Evolutionary conservation across 148 eudicot species (phyloP).

Genomic region (Nepenthes mirabilis): DNA sequence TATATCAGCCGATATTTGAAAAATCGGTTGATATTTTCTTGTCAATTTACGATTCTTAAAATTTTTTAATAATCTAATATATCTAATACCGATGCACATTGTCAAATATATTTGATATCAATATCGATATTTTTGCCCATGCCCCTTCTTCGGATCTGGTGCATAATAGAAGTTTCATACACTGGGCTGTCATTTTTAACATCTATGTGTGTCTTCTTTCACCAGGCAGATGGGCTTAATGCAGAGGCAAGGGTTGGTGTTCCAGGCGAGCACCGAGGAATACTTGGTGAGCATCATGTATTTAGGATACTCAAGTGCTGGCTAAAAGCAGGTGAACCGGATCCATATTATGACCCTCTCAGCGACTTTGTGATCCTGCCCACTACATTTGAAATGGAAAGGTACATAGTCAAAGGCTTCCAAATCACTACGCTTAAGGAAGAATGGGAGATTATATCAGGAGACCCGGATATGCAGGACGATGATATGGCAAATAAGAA

Average conservation of each 20-base stretch:
- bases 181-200: too few species aligned
- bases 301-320: constrained; percentile 83
- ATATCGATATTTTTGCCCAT: too few species aligned
- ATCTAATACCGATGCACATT: too few species aligned
- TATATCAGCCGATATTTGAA: too few species aligned
- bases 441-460: constrained; percentile 76
- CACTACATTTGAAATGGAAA: constrained; percentile 58
- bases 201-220: neutral
- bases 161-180: neutral
- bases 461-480: constrained; percentile 12
- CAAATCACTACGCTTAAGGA: constrained; percentile 44
- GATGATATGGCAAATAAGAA: constrained; percentile 6
- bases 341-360: constrained; percentile 85
- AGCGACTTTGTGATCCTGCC: constrained; percentile 90
- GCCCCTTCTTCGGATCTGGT: too few species aligned
- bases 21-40: too few species aligned
- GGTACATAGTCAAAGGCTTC: constrained; percentile 26
- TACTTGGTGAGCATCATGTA: constrained; percentile 68
- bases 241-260: constrained; percentile 93
- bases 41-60: too few species aligned
- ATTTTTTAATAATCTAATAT: too few species aligned
- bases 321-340: constrained; percentile 77
- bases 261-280: constrained; percentile 93
- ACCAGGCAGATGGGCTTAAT: constrained; percentile 91
- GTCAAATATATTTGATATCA: too few species aligned